These are phyloP conservation scores for Xerocomus nothofagi DNA, from an alignment of 1,284 basidiomycete species.

Conservation along the genomic window DNA sequence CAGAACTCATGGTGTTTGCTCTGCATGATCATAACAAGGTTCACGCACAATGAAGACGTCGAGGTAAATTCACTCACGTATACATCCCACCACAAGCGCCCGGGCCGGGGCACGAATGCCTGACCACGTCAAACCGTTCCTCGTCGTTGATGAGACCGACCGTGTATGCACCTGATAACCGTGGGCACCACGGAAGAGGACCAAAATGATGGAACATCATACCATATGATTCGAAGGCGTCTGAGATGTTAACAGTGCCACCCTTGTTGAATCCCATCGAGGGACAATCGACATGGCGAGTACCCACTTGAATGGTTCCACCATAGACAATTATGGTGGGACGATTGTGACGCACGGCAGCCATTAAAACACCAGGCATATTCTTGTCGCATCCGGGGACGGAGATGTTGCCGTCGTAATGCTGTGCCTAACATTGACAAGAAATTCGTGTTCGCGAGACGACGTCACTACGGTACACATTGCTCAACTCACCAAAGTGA, in stretches of 20 bases:
- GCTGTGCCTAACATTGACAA: conserved; percentile 66
- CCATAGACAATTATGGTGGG: conserved; percentile 87
- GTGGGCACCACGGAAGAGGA: conserved; percentile 1
- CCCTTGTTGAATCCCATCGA: conserved; percentile 77
- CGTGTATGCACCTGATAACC: conserved; percentile 59
- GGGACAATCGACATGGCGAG: conserved; percentile 76
- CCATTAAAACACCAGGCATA: conserved; percentile 90
- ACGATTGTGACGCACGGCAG: conserved; percentile 79
- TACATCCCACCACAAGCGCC: conserved; percentile 86
- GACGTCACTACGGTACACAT: not conserved
- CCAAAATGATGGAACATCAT: conserved; percentile 5
- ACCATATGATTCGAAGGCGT: conserved; percentile 84
- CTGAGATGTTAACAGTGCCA: conserved; percentile 78
- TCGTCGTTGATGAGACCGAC: conserved; percentile 76
- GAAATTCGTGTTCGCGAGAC: not conserved
- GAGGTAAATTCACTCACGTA: conserved; percentile 47
- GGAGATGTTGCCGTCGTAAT: conserved; percentile 86
- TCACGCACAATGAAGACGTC: not conserved
- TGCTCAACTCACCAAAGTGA: conserved; percentile 54
- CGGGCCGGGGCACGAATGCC: conserved; percentile 79
- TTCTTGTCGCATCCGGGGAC: conserved; percentile 90
- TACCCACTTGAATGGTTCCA: conserved; percentile 79
- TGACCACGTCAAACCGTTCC: conserved; percentile 77
- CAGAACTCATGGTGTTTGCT: conserved; percentile 88
- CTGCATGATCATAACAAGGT: conserved; percentile 28